Evolutionary conservation across 768 basidiomycete genomes (phyloP), one percentile per base, ranked within the genome.

Genomic region (Goffeauzyma gilvescens): DNA sequence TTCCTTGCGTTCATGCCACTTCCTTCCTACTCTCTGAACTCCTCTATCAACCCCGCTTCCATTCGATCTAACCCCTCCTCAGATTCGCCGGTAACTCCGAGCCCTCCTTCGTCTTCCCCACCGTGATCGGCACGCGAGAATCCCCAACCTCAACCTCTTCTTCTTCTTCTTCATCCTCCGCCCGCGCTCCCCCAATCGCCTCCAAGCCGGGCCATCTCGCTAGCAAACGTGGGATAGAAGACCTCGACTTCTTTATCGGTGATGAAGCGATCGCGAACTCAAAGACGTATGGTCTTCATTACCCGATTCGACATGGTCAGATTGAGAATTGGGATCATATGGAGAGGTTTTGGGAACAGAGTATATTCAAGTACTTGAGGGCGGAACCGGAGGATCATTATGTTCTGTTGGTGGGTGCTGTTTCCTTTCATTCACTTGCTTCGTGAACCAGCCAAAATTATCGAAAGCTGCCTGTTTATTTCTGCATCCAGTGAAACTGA

Each of bases 331-430:
- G 65, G 65, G 63, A 66, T 51, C 77, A 93, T 53, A 96, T 96
- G 89, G 90, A 96, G 64, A 72, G 89, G 22, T 95, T 87, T 67
- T 98, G 93, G 93, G 87, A 93, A 64, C 90, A 98, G 70, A 84
- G 81, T 51, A 96, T 96, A 73, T 98, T 96, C 77, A 96, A 98
- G 67, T 96, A 96, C 68, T 72, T 98, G 48, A 73, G 90, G 44
- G 89, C 89, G 6, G 93, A 98, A 66, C 93, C 93, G 12, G 93
- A 96, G 67, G 90, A 96, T 67, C 93, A 96, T 65, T 82, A 95
- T 65, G 96, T 98, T 67, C 74, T 96, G 37, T 68, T 98, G 59
- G 90, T 95, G 54, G 64, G 87, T 51, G 6, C 24, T 14, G 13
- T 23, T 15, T 9, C 21, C 34, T 12, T 35, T 15, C 10, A n/a